Evolutionary conservation across 352 stramenopile species (phyloP), one percentile per base, ranked within the genome.

Genomic region (Globisporangium okanoganense): DNA sequence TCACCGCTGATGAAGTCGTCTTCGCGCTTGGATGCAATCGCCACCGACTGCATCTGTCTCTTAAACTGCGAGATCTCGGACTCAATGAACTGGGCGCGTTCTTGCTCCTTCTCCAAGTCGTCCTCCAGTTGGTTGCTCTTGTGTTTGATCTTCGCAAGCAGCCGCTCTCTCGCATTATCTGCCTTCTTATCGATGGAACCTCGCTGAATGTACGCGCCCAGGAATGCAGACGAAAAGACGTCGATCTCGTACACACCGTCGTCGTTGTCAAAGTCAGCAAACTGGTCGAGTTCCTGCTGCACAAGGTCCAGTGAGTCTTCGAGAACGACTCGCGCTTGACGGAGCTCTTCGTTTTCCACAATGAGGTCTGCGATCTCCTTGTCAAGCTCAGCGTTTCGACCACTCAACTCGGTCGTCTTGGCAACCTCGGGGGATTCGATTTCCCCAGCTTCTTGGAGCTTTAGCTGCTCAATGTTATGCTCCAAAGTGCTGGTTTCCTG

Each of bases 1-100:
- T 90, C 79, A 12, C 85, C 85, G 49, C 82, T 92, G 65, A 94
- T 88, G 51, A 94, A 76, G 25, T 85, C 82, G 62, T 92, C 79
- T 51, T 92, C 82, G 27, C 82, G 77, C 62, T 81, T 87, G 5
- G 82, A 85, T 0, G 80, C 78, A 29, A 78, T 76, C 43, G 82
- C 69, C 14, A 78, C 81, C 36, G 73, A 77, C n/a, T 76, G 67
- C 75, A 92, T 86, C 53, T 94, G 79, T 13, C 69, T 74, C 44
- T 75, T 70, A 49, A 92, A 86, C 59, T 88, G 78, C 7, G 83
- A 29, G 12, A 92, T 88, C 49, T 92, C 77, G 7, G 74, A 81
- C 50, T 92, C 73, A 3, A 85, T 52, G 20, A 76, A 77, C 18
- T 73, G 71, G 2, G 82, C 62, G 27, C 76, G 71, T 48, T 83